phyloP scores from a whole-genome alignment of 768 basidiomycete genomes.

The Pseudohyphozyma bogoriensis region DNA sequence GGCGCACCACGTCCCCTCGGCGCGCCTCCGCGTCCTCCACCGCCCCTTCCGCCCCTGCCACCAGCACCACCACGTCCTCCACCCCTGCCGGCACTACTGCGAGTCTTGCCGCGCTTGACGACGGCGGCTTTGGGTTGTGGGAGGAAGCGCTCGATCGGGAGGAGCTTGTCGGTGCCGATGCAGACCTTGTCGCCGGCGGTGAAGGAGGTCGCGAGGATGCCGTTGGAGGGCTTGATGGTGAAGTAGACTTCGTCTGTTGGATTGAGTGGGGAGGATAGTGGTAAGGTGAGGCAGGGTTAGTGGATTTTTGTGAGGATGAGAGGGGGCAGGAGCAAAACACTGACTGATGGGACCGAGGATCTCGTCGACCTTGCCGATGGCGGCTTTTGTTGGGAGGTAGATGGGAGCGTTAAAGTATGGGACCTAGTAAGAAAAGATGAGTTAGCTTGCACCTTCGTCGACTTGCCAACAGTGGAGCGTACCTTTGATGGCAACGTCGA shows the following conservation, averaged over 20 bases:
- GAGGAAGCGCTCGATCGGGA: constrained; percentile 91
- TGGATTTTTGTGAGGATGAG: background rate
- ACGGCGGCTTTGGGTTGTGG: constrained; percentile 71
- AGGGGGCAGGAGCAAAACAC: background rate
- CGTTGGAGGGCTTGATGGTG: constrained; percentile 91
- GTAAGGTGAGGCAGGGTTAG: background rate
- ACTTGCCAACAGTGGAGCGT: background rate
- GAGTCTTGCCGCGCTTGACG: constrained; percentile 32
- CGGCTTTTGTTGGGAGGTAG: constrained; percentile 90
- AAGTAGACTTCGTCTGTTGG: constrained; percentile 77
- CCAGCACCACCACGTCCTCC: constrained; percentile 40
- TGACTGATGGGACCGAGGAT: constrained; percentile 94
- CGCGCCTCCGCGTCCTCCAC: constrained; percentile 37
- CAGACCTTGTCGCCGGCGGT: constrained; percentile 97
- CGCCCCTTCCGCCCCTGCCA: constrained; percentile 17
- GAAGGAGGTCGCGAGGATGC: constrained; percentile 90
- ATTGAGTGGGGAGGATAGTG: background rate
- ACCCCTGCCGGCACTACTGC: constrained; percentile 39
- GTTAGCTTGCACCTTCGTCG: background rate
- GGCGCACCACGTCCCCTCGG: constrained; percentile 38
- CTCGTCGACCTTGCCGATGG: constrained; percentile 95
- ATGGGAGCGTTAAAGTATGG: constrained; percentile 99
- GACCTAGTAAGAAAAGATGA: constrained; percentile 38
- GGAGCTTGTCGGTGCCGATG: constrained; percentile 90
- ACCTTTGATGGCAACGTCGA: constrained; percentile 73